A percentile compares a stretch with the other conserved stretches of the same genome.
phyloP scores from a whole-genome alignment of 306 rosid genomes.

The Hippophae gyantsensis region DNA sequence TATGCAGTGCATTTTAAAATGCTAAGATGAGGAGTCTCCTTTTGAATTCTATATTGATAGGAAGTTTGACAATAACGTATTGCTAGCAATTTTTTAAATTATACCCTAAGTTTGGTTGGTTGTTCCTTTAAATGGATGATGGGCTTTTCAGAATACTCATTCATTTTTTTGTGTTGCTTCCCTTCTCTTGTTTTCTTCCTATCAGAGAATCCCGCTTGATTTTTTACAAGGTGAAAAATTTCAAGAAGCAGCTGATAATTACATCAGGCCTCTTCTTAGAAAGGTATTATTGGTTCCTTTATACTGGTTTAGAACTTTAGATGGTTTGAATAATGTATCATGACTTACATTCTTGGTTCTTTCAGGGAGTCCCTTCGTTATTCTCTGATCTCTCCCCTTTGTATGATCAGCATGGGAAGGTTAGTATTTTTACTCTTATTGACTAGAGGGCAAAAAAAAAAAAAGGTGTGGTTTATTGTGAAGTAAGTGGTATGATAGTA shows the following conservation, averaged over 20 bases:
- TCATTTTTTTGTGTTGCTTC: neutral
- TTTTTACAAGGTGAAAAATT: slow-evolving; percentile 76
- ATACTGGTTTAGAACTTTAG: neutral
- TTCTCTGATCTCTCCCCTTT: slow-evolving; percentile 92
- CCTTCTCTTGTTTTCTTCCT: slow-evolving; percentile 12
- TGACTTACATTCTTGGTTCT: slow-evolving; percentile 18
- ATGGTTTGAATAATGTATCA: slow-evolving; percentile 4
- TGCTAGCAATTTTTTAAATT: neutral
- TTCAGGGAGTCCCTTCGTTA: slow-evolving; percentile 95
- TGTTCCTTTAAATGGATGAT: neutral
- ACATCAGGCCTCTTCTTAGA: slow-evolving; percentile 82
- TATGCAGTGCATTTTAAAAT: neutral
- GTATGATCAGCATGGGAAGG: slow-evolving; percentile 92
- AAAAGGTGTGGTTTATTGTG: slow-evolving; percentile 3
- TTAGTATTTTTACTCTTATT: slow-evolving; percentile 26
- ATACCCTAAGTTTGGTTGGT: neutral
- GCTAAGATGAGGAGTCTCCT: neutral
- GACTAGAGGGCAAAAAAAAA: slow-evolving; percentile 1
- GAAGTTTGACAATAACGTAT: neutral
- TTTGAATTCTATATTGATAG: neutral
- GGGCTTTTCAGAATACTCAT: neutral
- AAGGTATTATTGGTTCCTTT: slow-evolving; percentile 43
- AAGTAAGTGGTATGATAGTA: neutral
- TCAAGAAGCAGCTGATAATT: slow-evolving; percentile 79
- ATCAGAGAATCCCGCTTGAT: slow-evolving; percentile 95